Conservation (phyloP, 495 filamentous ascomycete genomes). For the Wilcoxina mikolae region DNA sequence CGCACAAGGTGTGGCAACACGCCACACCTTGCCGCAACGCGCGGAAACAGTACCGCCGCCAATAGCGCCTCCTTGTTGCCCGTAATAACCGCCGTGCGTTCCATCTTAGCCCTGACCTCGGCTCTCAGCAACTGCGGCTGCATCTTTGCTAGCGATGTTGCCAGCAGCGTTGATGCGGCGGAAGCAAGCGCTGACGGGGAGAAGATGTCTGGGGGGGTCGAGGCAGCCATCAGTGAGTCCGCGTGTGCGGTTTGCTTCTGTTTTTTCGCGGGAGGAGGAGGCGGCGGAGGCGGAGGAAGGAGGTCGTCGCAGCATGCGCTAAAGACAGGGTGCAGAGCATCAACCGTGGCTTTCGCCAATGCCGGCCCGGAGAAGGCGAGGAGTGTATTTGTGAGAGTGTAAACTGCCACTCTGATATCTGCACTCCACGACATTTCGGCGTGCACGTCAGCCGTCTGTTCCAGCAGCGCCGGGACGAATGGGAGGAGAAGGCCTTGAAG, state of each 20-base stretch:
- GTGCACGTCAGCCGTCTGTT: slow-evolving; percentile 16
- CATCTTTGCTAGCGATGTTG: slow-evolving; percentile 13
- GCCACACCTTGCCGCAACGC: slow-evolving; percentile 10
- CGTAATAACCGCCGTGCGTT: slow-evolving; percentile 24
- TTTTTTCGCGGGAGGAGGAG: neutral
- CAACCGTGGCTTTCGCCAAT: slow-evolving; percentile 6
- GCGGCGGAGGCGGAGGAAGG: slow-evolving; percentile 10
- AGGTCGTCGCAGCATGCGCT: slow-evolving; percentile 14
- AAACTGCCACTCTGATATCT: slow-evolving; percentile 12
- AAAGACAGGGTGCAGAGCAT: slow-evolving; percentile 14
- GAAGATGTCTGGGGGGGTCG: slow-evolving; percentile 2
- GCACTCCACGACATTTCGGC: slow-evolving; percentile 8
- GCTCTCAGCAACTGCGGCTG: slow-evolving; percentile 13
- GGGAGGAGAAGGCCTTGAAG: slow-evolving; percentile 15
- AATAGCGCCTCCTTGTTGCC: slow-evolving; percentile 20
- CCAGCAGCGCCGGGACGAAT: slow-evolving; percentile 13
- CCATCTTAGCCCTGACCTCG: slow-evolving; percentile 21
- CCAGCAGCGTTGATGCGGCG: slow-evolving; percentile 15
- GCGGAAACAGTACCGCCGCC: slow-evolving; percentile 25
- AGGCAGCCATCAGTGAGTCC: slow-evolving; percentile 12
- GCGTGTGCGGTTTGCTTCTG: slow-evolving; percentile 15
- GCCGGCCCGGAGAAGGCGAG: slow-evolving; percentile 19
- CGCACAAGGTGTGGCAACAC: slow-evolving; percentile 22
- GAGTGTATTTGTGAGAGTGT: slow-evolving; percentile 18
- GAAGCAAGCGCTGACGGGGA: slow-evolving; percentile 1